Evolutionary conservation across 2,329 filamentous ascomycete genomes (phyloP), one percentile per base, ranked within the genome.

Genomic region (Phoma sp.): DNA sequence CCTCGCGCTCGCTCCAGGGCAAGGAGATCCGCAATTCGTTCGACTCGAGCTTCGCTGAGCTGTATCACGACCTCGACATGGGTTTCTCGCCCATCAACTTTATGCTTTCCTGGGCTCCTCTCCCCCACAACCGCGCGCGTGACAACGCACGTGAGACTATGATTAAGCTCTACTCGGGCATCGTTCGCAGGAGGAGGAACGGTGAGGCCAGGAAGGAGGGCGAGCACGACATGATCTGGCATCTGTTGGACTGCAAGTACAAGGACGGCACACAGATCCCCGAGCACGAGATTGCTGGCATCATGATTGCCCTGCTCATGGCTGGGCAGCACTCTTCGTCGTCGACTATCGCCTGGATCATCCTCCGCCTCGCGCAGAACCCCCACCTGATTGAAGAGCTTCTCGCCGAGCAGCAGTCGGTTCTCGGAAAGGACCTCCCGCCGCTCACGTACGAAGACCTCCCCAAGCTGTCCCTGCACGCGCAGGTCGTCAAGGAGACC

Each of bases 241-340:
- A 95, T 70, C 80, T 96, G 62, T 95, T 96, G 91, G 86, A 86
- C 65, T 91, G 88, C 67, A 83, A 81, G 22, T 96, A 96, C 84
- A 96, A 96, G 81, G 85, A 94, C 65, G 92, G 91, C 64, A 86
- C 81, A 35, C 81, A 82, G 6, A 83, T 96, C n/a, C 89, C 92
- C 15, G 92, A 96, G 71, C 83, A 89, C 68, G 91, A 96, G 76
- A 85, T 96, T 55, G 91, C 92, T 21, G 89, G 95, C 78, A 94
- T 96, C 85, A 94, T 96, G 90, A 96, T 96, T 76, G 91, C 91
- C 6, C 84, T 96, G 21, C 85, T 96, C 59, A 96, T 96, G 91
- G 92, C 91, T 55, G 92, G 92, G 51, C 92, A 96, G 74, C 92
- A 96, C 80, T 94, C 90, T 2, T 94, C 91, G 2, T 91, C 91